phyloP scores from a whole-genome alignment of 495 filamentous ascomycete species.

The Tuber melanosporum region DNA sequence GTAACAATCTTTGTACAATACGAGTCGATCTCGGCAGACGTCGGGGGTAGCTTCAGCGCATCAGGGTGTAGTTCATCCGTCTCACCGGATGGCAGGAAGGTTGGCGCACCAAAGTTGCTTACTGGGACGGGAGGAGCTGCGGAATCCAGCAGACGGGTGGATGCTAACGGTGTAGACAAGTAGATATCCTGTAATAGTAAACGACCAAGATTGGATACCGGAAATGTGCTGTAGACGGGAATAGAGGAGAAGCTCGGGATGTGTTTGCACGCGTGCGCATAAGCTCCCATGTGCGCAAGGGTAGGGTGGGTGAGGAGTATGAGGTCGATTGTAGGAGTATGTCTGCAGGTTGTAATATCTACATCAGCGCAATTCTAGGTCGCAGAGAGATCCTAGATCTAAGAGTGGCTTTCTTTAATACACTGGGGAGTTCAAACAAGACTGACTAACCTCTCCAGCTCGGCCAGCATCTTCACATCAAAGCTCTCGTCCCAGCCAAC shows the following conservation, averaged over 20 bases:
- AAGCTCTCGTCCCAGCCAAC: conserved; percentile 95
- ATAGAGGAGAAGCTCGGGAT: conserved; percentile 86
- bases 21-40: conserved; percentile 74
- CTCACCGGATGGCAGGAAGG: conserved; percentile 32
- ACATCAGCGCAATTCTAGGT: conserved; percentile 9
- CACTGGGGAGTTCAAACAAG: conserved; percentile 6
- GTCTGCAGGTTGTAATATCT: conserved; percentile 13
- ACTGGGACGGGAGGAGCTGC: conserved; percentile 60
- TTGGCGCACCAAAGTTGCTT: conserved; percentile 35
- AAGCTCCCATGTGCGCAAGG: conserved; percentile 80
- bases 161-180: conserved; percentile 75
- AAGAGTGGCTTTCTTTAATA: not conserved
- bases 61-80: conserved; percentile 29
- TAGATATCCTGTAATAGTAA: conserved; percentile 90
- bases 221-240: conserved; percentile 91
- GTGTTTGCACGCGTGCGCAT: conserved; percentile 94
- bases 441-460: conserved; percentile 73
- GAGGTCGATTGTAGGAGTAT: conserved; percentile 70
- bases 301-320: conserved; percentile 95
- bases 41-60: conserved; percentile 53
- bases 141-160: conserved; percentile 59
- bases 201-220: conserved; percentile 85
- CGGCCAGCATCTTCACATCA: conserved; percentile 67
- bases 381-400: not conserved
- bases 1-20: conserved; percentile 92